Evolutionary conservation across 805 yeast species (phyloP).

Genomic region (Myxozyma udenii): DNA sequence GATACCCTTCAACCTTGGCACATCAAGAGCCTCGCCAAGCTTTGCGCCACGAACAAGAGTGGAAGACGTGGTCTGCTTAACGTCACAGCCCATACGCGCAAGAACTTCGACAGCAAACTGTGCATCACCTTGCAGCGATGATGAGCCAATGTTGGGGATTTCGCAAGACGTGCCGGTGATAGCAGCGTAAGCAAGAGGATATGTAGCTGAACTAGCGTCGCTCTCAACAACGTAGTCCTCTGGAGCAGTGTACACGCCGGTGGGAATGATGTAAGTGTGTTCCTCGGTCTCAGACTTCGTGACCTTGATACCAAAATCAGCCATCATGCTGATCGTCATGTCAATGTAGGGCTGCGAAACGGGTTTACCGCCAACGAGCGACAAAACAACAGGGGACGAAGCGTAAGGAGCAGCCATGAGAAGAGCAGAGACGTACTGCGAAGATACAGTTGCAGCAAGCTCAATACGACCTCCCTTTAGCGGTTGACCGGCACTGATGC

Average conservation of each 20-base stretch:
- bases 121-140: constrained; percentile 95
- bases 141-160: constrained; percentile 87
- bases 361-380: constrained; percentile 94
- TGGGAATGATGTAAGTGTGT: constrained; percentile 87
- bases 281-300: constrained; percentile 64
- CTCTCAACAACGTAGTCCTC: constrained; percentile 84
- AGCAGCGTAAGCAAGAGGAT: constrained; percentile 96
- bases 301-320: constrained; percentile 78
- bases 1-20: constrained; percentile 54
- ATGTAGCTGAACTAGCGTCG: constrained; percentile 97
- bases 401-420: constrained; percentile 99
- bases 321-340: constrained; percentile 97
- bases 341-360: constrained; percentile 93
- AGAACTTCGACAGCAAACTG: constrained; percentile 91
- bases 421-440: constrained; percentile 94
- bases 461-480: constrained; percentile 89
- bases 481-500: constrained; percentile 63
- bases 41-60: constrained; percentile 93
- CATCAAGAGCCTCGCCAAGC: constrained; percentile 43
- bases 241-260: constrained; percentile 77
- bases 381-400: constrained; percentile 74
- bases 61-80: constrained; percentile 73
- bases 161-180: constrained; percentile 90
- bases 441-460: constrained; percentile 91
- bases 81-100: constrained; percentile 91